Conservation (phyloP, 371 early-diverging fungal species). For the Synchytrium microbalum region DNA sequence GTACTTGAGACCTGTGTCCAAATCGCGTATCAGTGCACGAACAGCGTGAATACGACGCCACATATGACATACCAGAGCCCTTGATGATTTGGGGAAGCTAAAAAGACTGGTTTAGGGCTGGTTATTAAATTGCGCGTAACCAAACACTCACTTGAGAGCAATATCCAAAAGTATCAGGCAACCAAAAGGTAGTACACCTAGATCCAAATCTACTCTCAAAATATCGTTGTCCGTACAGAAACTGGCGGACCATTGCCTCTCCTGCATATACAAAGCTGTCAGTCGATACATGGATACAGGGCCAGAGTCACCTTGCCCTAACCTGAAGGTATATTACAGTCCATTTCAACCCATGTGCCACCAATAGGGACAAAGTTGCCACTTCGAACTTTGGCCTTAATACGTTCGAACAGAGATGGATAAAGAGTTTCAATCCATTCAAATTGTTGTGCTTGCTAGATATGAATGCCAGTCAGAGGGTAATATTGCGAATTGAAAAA, state of each 20-base stretch:
- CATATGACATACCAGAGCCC: conserved; percentile 45
- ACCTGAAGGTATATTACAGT: conserved; percentile 91
- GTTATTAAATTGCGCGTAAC: background rate
- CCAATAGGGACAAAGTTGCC: conserved; percentile 94
- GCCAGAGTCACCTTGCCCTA: no score
- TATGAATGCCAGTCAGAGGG: background rate
- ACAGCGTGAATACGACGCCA: no score
- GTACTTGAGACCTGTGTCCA: conserved; percentile 52
- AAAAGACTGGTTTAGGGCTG: conserved; percentile 6
- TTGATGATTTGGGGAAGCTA: conserved; percentile 89
- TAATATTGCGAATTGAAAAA: background rate
- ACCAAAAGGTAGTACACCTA: conserved; percentile 80
- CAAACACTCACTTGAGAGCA: conserved; percentile 4
- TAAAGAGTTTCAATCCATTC: conserved; percentile 84
- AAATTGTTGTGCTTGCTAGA: conserved; percentile 82
- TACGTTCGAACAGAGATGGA: conserved; percentile 70
- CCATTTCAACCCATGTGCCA: conserved; percentile 97
- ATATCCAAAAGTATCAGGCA: conserved; percentile 64
- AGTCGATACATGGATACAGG: no score
- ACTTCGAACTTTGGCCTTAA: conserved; percentile 55
- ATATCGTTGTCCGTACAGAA: conserved; percentile 82
- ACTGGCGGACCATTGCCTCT: conserved; percentile 87
- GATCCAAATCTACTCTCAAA: conserved; percentile 79
- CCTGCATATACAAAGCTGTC: no score
- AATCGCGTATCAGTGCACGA: no score